phyloP scores from a whole-genome alignment of 2,329 filamentous ascomycete species.

The Ophiostoma australiae region DNA sequence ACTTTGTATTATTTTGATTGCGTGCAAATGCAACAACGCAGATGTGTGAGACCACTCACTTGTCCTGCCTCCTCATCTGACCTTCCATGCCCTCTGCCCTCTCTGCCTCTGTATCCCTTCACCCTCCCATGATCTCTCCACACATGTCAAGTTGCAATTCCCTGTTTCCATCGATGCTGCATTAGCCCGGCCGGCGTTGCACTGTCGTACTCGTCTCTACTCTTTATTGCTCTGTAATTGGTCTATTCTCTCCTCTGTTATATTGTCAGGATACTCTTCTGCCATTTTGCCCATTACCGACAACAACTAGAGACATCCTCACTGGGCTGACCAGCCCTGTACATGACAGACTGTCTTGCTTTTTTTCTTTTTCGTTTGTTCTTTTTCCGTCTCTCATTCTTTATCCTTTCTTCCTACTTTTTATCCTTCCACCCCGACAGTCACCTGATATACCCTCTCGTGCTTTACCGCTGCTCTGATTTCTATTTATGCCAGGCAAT shows the following conservation, averaged over 20 bases:
- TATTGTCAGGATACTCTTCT: not conserved
- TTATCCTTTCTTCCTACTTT: too few relatives aligned
- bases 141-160: constrained; percentile 2
- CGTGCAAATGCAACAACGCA: not conserved
- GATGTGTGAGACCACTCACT: not conserved
- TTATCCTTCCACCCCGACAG: not conserved
- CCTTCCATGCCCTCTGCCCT: not conserved
- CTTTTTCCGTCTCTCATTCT: not conserved
- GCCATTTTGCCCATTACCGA: not conserved
- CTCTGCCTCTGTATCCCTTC: too few relatives aligned
- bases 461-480: not conserved
- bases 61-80: not conserved
- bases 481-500: not conserved
- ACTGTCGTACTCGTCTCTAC: not conserved
- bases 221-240: not conserved
- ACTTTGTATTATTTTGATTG: not conserved
- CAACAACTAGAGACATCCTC: not conserved
- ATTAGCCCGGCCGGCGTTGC: constrained; percentile 6
- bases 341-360: not conserved
- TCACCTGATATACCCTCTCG: not conserved
- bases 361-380: not conserved
- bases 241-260: not conserved
- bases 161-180: constrained; percentile 4
- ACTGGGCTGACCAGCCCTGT: constrained; percentile 12
- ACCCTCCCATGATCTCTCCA: not conserved